Evolutionary conservation across 2,329 filamentous ascomycete species (phyloP).

Genomic region (Cadophora luteo-olivacea): DNA sequence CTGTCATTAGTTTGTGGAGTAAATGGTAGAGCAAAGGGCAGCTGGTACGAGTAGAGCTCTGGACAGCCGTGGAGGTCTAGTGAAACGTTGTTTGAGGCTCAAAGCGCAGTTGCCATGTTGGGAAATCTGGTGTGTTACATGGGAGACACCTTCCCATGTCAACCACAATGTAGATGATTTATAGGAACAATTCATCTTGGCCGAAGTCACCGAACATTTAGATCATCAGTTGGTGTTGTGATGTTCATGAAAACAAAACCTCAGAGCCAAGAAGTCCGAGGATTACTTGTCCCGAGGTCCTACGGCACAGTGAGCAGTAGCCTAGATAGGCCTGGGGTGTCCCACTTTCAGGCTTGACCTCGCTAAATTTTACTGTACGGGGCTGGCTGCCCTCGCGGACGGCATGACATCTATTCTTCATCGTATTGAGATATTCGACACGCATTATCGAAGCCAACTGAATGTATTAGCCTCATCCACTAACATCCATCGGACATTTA

Average conservation of each 20-base stretch:
- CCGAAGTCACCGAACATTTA: neutral
- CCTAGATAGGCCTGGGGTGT: neutral
- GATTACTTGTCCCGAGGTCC: neutral
- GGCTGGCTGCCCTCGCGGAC: neutral
- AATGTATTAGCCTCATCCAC: neutral
- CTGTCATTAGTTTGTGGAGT: neutral
- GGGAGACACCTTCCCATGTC: neutral
- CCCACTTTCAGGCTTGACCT: constrained; percentile 1
- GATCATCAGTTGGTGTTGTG: neutral
- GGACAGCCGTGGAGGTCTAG: neutral
- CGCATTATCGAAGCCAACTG: neutral
- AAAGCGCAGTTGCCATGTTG: neutral
- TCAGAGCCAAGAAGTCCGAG: neutral
- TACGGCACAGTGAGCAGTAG: neutral
- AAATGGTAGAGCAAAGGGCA: neutral
- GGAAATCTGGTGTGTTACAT: neutral
- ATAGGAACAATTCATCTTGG: neutral
- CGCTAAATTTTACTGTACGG: neutral
- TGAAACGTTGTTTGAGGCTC: constrained; percentile 11
- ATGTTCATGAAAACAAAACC: neutral
- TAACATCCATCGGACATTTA: too few relatives aligned
- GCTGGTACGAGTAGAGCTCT: neutral
- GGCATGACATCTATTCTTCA: neutral
- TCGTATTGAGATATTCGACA: neutral
- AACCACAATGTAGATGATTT: neutral